Conservation (phyloP, 352 stramenopile species). For the Globisporangium uncinulatum region DNA sequence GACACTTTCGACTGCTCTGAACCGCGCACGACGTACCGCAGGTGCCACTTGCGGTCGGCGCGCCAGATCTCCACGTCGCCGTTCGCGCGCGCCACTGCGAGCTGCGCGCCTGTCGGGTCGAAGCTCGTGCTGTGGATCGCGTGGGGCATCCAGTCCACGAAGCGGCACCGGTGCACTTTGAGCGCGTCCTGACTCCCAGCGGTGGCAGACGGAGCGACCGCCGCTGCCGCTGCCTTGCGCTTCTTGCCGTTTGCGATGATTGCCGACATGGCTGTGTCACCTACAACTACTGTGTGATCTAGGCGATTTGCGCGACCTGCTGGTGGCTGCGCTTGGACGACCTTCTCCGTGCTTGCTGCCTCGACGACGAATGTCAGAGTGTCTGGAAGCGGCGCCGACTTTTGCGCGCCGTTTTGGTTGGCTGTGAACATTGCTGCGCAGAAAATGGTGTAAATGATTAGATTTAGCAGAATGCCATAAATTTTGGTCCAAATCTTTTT, state of each 20-base stretch:
- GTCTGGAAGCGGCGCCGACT: too few relatives aligned
- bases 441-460: too few relatives aligned
- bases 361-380: too few relatives aligned
- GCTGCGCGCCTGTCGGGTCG: constrained; percentile 38
- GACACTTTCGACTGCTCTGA: constrained; percentile 61
- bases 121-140: constrained; percentile 64
- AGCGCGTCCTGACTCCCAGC: constrained; percentile 16
- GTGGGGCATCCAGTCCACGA: constrained; percentile 80
- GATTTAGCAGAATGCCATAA: too few relatives aligned
- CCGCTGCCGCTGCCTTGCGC: constrained; percentile 4
- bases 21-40: constrained; percentile 64
- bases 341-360: too few relatives aligned
- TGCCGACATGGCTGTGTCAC: background rate
- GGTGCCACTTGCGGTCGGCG: constrained; percentile 58
- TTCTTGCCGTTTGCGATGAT: constrained; percentile 3
- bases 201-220: background rate
- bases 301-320: too few relatives aligned
- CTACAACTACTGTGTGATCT: too few relatives aligned
- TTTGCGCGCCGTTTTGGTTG: too few relatives aligned
- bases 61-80: constrained; percentile 82
- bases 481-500: too few relatives aligned
- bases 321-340: too few relatives aligned
- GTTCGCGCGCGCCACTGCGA: constrained; percentile 74
- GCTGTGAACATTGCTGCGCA: too few relatives aligned
- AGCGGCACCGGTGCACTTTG: constrained; percentile 77